Percentiles rank a stretch among this genome's conserved stretches.
phyloP scores from a whole-genome alignment of 1,284 basidiomycete genomes.

The Sporisorium sorghi region DNA sequence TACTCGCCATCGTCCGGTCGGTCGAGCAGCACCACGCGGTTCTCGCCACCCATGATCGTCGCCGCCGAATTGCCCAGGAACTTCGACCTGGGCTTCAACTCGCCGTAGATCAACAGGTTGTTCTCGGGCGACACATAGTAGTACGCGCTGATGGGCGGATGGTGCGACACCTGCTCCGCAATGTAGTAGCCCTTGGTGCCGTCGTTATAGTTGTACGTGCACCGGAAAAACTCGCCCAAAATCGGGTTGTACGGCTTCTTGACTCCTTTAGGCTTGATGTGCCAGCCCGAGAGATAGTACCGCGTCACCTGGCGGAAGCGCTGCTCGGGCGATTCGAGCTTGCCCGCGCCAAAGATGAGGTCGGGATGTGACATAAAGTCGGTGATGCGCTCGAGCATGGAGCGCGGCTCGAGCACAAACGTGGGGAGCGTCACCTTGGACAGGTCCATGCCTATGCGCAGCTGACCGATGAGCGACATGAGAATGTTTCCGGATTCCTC shows the following conservation, averaged over 20 bases:
- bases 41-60: constrained; percentile 88
- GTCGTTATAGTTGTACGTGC: constrained; percentile 91
- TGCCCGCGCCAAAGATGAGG: constrained; percentile 89
- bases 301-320: constrained; percentile 90
- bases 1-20: constrained; percentile 65
- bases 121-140: constrained; percentile 96
- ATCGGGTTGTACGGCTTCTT: constrained; percentile 99
- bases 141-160: constrained; percentile 95
- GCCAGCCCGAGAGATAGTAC: constrained; percentile 99
- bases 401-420: constrained; percentile 67
- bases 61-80: constrained; percentile 84
- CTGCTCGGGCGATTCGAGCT: constrained; percentile 83
- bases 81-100: constrained; percentile 92
- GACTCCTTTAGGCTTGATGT: constrained; percentile 98
- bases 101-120: constrained; percentile 82
- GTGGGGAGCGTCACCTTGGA: constrained; percentile 80
- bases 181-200: constrained; percentile 95
- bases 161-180: constrained; percentile 90
- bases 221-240: constrained; percentile 97
- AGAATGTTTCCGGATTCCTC: constrained; percentile 71
- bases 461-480: constrained; percentile 79
- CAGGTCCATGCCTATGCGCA: constrained; percentile 93
- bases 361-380: constrained; percentile 99
- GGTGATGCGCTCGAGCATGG: constrained; percentile 70
- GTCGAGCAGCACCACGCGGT: constrained; percentile 70